Conservation (phyloP, 1,284 basidiomycete genomes). For the Entoloma clypeatum region DNA sequence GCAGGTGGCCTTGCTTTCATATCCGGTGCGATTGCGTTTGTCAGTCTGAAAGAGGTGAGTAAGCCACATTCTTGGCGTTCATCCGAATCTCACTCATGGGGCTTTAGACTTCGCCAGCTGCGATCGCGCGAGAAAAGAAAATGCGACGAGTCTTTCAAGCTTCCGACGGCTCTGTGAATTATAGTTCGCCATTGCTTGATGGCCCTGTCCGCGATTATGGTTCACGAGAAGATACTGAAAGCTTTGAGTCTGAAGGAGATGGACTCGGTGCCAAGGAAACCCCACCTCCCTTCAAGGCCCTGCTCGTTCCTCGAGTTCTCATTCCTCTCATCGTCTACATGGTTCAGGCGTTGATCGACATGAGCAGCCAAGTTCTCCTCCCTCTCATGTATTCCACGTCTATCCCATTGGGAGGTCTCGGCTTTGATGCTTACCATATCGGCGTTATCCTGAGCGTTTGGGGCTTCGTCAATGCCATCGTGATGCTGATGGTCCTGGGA, state of each 20-base stretch:
- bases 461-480: slow-evolving; percentile 28
- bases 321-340: slow-evolving; percentile 31
- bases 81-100: no score
- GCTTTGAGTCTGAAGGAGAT: no score
- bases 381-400: slow-evolving; percentile 36
- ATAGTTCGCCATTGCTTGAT: no score
- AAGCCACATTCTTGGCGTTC: no score
- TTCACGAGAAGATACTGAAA: no score
- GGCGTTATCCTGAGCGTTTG: slow-evolving; percentile 29
- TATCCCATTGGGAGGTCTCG: slow-evolving; percentile 31
- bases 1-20: slow-evolving; percentile 30
- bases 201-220: no score
- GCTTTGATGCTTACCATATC: slow-evolving; percentile 28
- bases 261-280: no score
- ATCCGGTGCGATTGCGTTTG: slow-evolving; percentile 22
- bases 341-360: slow-evolving; percentile 35
- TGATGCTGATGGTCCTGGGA: slow-evolving; percentile 28
- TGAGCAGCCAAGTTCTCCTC: slow-evolving; percentile 30
- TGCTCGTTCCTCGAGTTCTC: slow-evolving; percentile 30
- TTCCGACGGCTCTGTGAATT: no score
- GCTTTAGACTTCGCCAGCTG: slow-evolving; percentile 21
- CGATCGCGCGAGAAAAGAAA: slow-evolving; percentile 10
- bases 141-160: no score
- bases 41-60: slow-evolving; percentile 32
- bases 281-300: slow-evolving; percentile 22